Evolutionary conservation across 1,284 basidiomycete species (phyloP), one percentile per base, ranked within the genome.

Genomic region (Boletus nobilissimus): DNA sequence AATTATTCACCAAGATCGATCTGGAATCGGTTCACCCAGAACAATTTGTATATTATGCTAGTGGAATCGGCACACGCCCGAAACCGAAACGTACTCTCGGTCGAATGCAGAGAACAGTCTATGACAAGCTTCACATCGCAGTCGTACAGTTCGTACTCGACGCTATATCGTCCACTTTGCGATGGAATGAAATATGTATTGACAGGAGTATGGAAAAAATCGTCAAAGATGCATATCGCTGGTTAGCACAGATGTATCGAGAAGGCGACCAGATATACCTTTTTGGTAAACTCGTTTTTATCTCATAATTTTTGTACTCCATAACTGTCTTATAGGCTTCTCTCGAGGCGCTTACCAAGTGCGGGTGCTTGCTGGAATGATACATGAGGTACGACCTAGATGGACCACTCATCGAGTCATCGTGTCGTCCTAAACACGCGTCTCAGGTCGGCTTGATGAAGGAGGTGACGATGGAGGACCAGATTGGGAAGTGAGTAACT

Each of bases 301-400:
- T 54, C 18, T n/a, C n/a, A 11, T 16, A 3, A 3, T 34, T 66
- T 32, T 36, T 10, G 6, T 11, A 24, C 62, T 14, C n/a, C 4
- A 71, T 54, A 4, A 24, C 51, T 1, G 1, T 3, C 36, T 9
- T 13, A 39, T 16, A 89, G 89, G 89, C 11, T 89, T 89, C 75
- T 89, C 88, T 65, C 84, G 89, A 46, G 89, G 88, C 22, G 88
- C 89, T 36, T 89, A 88, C 78, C 88, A 89, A 83, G 88, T 86
- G 19, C 85, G 89, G 8, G 82, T 82, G 11, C 78, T 89, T 3
- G 87, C 88, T 1, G 88, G 78, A 2, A 89, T 89, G 88, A 88
- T 89, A 66, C 76, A 87, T 8, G 84, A 82, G 76, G 88, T 88
- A 74, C 5, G 81, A 62, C 26, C 3, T 5, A 26, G 40, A 32